Base-by-base conservation (phyloP, 345 rosid genomes). In the Crucihimalaya himalaica region DNA sequence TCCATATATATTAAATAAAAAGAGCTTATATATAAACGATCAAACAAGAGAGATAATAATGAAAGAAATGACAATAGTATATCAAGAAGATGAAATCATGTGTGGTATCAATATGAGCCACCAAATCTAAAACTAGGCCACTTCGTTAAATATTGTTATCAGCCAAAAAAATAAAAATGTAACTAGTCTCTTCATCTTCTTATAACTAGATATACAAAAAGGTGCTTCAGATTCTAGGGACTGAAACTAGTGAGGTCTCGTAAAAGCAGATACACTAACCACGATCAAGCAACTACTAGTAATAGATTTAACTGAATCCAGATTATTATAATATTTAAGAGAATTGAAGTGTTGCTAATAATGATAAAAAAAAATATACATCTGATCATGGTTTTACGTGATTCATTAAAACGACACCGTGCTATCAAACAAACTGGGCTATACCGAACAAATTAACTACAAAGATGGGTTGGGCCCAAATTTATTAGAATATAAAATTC, bases 401-500 rank as follows among this genome's bases (percentile, higher is more conserved):
- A 37, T 37, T 39, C 1, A 13, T 0, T 3, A 11, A 35, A 13
- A 56, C 8, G 42, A 12, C 19, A 6, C 6, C 64, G 31, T 39
- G 39, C 2, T 63, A 0, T 12, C 2, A 29, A 29, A 32, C 9
- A 20, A 66, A 5, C 4, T 64, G 71, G 50, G 27, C 71, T 52
- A 25, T 15, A 13, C 34, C 6, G 9, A 37, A 42, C 18, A 18
- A 5, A 8, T 2, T 37, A n/a, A 14, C 46, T 1, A 68, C 16
- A 45, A 43, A 47, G n/a, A 27, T 47, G 39, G 46, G 25, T 3
- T 51, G 16, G 54, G 75, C 62, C 61, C 45, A 48, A 70, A 21
- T n/a, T 4, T 34, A 47, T 11, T 9, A 45, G 11, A 46, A 25
- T 39, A 23, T 11, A 7, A 46, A 16, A 8, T 16, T 35, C 1